phyloP scores from a whole-genome alignment of 2,329 filamentous ascomycete genomes.

The Sarocladium strictum region DNA sequence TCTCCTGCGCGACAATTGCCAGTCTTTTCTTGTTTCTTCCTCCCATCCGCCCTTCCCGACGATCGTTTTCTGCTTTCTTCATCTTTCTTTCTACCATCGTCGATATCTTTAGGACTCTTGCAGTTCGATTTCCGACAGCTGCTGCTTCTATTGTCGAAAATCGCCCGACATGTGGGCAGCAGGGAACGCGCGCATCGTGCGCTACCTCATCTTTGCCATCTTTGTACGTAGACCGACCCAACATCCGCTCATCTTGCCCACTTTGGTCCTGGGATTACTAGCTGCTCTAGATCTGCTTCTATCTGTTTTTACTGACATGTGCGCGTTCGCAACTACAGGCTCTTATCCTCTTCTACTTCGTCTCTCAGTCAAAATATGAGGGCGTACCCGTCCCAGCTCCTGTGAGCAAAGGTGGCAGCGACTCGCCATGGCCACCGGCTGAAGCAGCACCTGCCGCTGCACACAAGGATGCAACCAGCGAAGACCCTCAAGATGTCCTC shows the following conservation, averaged over 20 bases:
- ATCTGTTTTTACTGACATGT: conserved; percentile 14
- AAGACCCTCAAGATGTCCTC: conserved; percentile 6
- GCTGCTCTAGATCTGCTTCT: conserved; percentile 13
- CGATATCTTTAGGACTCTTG: not conserved
- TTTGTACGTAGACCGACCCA: conserved; percentile 56
- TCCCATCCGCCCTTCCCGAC: not conserved
- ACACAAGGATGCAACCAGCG: not conserved
- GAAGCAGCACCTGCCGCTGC: not conserved
- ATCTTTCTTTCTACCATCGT: not conserved
- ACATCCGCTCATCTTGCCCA: not conserved
- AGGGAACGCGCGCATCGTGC: conserved; percentile 67
- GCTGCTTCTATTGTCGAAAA: not conserved
- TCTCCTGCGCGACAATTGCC: not conserved
- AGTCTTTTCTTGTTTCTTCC: not conserved
- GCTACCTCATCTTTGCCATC: conserved; percentile 74
- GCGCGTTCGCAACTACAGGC: conserved; percentile 32
- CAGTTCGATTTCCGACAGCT: not conserved
- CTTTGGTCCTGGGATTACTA: conserved; percentile 12
- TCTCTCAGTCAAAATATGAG: conserved; percentile 54
- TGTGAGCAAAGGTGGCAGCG: conserved; percentile 5
- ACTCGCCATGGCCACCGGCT: conserved; percentile 6
- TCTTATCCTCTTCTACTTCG: conserved; percentile 73
- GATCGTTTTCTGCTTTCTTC: not conserved
- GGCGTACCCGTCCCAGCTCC: conserved; percentile 23
- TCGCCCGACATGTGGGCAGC: conserved; percentile 47